Evolutionary conservation across 2,329 filamentous ascomycete species (phyloP).

Genomic region (Colletotrichum gloeosporioides): DNA sequence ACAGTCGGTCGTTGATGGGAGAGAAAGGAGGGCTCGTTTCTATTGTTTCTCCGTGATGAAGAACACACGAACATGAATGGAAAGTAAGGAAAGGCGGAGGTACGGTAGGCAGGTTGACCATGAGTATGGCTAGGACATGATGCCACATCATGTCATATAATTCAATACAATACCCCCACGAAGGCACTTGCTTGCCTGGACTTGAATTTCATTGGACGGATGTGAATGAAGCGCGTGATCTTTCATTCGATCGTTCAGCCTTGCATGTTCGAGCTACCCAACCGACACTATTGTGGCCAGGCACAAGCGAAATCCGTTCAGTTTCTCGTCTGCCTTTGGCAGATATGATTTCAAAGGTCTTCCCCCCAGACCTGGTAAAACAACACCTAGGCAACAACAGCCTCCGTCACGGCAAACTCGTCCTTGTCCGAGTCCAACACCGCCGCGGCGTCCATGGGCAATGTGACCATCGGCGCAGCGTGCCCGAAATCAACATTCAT

Average conservation of each 20-base stretch:
- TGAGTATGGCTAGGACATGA: neutral
- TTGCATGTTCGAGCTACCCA: neutral
- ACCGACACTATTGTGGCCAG: too few species aligned
- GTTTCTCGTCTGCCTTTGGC: neutral
- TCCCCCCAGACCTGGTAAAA: too few species aligned
- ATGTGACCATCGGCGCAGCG: constrained; percentile 45
- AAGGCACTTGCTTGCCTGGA: neutral
- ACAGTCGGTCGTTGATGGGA: neutral
- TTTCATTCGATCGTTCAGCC: neutral
- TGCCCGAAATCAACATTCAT: constrained; percentile 49
- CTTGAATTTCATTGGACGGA: neutral
- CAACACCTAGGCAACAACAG: constrained; percentile 5
- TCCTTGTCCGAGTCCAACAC: constrained; percentile 42
- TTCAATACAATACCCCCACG: constrained; percentile 12
- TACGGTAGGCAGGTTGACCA: neutral
- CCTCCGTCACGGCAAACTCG: constrained; percentile 36
- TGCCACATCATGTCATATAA: neutral
- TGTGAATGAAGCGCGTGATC: neutral
- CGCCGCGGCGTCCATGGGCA: constrained; percentile 42
- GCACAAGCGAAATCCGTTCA: neutral
- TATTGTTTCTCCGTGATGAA: neutral
- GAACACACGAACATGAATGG: constrained; percentile 2
- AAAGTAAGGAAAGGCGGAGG: neutral
- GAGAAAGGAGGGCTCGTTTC: neutral
- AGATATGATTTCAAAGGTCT: neutral